These are phyloP conservation scores for Pichia sporocuriosa DNA, from an alignment of 805 yeast species.

Conservation along the genomic window DNA sequence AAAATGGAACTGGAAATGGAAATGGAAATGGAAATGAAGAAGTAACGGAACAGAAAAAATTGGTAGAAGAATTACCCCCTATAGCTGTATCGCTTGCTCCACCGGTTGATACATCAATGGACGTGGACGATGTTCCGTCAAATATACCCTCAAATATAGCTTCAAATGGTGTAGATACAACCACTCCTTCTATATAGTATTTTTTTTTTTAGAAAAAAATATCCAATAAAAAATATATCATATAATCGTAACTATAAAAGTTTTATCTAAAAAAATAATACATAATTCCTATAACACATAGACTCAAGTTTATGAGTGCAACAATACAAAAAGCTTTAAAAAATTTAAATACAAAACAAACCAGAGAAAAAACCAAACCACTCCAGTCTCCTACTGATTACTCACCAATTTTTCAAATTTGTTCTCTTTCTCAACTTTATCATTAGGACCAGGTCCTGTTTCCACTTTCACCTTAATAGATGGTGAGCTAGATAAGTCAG, in stretches of 20 bases:
- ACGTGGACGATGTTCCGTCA: too few species aligned
- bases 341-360: background rate
- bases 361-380: background rate
- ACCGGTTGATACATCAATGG: too few species aligned
- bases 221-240: too few species aligned
- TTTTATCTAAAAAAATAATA: conserved; percentile 2
- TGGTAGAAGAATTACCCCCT: too few species aligned
- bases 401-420: conserved; percentile 1
- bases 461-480: conserved; percentile 6
- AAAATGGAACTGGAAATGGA: background rate
- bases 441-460: background rate
- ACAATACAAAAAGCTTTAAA: background rate
- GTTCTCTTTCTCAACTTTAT: conserved; percentile 6
- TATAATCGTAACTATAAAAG: too few species aligned
- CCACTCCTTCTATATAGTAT: background rate
- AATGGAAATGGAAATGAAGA: too few species aligned
- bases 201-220: background rate
- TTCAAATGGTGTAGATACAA: too few species aligned
- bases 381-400: background rate
- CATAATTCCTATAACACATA: conserved; percentile 6
- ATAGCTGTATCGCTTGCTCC: too few species aligned
- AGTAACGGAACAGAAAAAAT: too few species aligned
- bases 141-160: too few species aligned
- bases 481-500: conserved; percentile 3
- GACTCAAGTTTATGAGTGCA: background rate